Base-by-base conservation (phyloP, 352 stramenopile genomes). In the Globisporangium camurandrum region DNA sequence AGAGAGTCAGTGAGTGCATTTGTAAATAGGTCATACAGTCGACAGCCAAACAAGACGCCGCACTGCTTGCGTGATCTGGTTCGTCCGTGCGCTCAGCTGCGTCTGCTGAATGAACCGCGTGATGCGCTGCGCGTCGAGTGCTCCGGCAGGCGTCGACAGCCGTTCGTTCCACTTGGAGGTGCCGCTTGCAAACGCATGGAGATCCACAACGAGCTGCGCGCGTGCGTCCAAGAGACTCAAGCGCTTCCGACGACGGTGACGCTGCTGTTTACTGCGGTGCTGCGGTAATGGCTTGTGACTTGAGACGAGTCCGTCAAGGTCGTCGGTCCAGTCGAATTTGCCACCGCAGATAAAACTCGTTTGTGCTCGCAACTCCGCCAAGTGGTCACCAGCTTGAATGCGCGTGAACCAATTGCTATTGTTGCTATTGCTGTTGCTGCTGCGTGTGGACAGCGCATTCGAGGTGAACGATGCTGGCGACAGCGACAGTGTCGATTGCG, bases 161-260 rank as follows among this genome's bases (percentile, higher is more conserved):
- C 66, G 73, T 27, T 66, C 61, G 59, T 88, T 92, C 77, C 80
- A 88, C 51, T 76, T 75, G 7, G 80, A 88, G 39, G 54, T 69
- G 48, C 75, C 67, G 24, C 73, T 66, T 16, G 76, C 72, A 55
- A 92, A 92, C n/a, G 68, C 57, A 12, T 63, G 41, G 31, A 92
- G 55, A 26, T 92, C 75, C 40, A 56, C 27, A 34, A 84, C 74
- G 5, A 67, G 57, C 4, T 66, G 63, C 46, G 65, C 56, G 20
- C 77, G 70, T 20, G 76, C 78, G 52, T 84, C 67, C 12, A 82
- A 50, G 14, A 92, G 62, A 40, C 66, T 70, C n/a, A 79, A 44
- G 11, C 80, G 71, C 59, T 59, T 79, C 28, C 46, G 37, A 17
- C 67, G 60, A 16, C 80, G 30, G 24, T 12, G 51, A 41, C 12